Evolutionary conservation across 2,329 filamentous ascomycete species (phyloP).

Genomic region (Myriangium duriaei): DNA sequence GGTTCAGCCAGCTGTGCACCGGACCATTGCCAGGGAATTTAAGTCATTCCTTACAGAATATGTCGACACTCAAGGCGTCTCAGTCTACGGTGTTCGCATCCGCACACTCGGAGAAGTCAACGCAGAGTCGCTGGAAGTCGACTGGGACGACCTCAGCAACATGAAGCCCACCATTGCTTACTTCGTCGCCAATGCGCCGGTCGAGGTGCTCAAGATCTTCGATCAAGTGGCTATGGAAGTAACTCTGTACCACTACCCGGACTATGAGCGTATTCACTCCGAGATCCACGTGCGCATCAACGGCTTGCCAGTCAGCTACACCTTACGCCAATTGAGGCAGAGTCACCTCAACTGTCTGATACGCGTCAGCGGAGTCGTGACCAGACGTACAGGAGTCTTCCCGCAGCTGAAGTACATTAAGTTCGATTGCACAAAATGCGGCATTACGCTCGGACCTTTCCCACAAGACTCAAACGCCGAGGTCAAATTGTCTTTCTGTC

Average conservation of each 20-base stretch:
- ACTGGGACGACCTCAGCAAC: slow-evolving; percentile 79
- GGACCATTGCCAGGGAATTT: slow-evolving; percentile 92
- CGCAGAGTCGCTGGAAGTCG: slow-evolving; percentile 89
- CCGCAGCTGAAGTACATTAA: slow-evolving; percentile 98
- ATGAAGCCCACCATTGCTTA: slow-evolving; percentile 91
- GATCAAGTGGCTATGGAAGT: slow-evolving; percentile 96
- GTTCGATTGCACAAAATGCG: slow-evolving; percentile 92
- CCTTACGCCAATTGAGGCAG: slow-evolving; percentile 85
- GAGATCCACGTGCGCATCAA: slow-evolving; percentile 97
- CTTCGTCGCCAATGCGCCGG: slow-evolving; percentile 87
- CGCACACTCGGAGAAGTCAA: slow-evolving; percentile 94
- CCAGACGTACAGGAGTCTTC: slow-evolving; percentile 85
- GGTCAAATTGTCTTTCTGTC: slow-evolving; percentile 91
- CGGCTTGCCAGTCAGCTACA: slow-evolving; percentile 88
- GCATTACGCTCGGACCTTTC: slow-evolving; percentile 83
- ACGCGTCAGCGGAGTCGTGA: slow-evolving; percentile 88
- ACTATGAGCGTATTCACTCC: slow-evolving; percentile 93
- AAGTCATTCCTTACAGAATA: slow-evolving; percentile 95
- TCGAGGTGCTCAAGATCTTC: slow-evolving; percentile 92
- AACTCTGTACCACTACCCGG: slow-evolving; percentile 87
- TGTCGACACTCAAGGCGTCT: slow-evolving; percentile 75
- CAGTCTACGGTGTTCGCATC: slow-evolving; percentile 90
- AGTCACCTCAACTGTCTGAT: slow-evolving; percentile 93
- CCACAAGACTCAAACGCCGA: slow-evolving; percentile 95
- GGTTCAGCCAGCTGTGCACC: slow-evolving; percentile 73